These are phyloP conservation scores for Pseudogymnoascus sp. DNA, from an alignment of 2,329 filamentous ascomycete genomes.

Conservation along the genomic window DNA sequence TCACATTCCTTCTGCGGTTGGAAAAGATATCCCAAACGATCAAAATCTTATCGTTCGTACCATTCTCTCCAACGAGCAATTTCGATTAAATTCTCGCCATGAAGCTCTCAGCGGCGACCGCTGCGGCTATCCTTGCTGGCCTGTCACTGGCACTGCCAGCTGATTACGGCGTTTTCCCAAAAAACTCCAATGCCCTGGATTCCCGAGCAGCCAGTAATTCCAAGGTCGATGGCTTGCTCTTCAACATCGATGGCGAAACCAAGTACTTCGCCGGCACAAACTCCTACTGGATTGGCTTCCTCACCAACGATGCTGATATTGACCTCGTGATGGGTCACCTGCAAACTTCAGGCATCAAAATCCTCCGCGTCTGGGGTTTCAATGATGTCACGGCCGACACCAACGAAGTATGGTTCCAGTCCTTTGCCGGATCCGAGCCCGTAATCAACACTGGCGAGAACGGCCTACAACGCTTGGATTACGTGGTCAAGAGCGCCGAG, in stretches of 20 bases:
- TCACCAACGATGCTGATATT: conserved; percentile 44
- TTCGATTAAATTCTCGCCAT: not conserved
- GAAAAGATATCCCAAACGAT: not conserved
- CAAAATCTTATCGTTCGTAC: no score
- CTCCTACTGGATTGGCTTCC: conserved; percentile 45
- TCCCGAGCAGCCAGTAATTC: not conserved
- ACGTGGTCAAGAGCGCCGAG: conserved; percentile 53
- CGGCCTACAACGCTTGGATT: conserved; percentile 57
- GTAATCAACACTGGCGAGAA: conserved; percentile 57
- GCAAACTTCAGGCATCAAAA: conserved; percentile 43
- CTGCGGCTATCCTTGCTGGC: not conserved
- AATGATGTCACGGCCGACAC: conserved; percentile 41
- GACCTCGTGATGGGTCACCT: conserved; percentile 42
- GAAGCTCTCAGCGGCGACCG: not conserved
- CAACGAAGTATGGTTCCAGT: conserved; percentile 9
- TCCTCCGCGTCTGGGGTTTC: conserved; percentile 54
- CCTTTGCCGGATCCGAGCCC: conserved; percentile 34
- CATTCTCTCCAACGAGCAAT: not conserved
- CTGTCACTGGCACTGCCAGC: not conserved
- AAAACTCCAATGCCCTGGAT: not conserved
- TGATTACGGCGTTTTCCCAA: not conserved
- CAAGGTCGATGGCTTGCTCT: conserved; percentile 23
- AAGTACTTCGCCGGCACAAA: conserved; percentile 46
- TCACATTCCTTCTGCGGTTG: not conserved
- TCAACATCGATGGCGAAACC: conserved; percentile 35